A percentile compares a stretch with the other conserved stretches of the same genome.
phyloP scores from a whole-genome alignment of 2,329 filamentous ascomycete genomes.

The Trichoderma atroviride region DNA sequence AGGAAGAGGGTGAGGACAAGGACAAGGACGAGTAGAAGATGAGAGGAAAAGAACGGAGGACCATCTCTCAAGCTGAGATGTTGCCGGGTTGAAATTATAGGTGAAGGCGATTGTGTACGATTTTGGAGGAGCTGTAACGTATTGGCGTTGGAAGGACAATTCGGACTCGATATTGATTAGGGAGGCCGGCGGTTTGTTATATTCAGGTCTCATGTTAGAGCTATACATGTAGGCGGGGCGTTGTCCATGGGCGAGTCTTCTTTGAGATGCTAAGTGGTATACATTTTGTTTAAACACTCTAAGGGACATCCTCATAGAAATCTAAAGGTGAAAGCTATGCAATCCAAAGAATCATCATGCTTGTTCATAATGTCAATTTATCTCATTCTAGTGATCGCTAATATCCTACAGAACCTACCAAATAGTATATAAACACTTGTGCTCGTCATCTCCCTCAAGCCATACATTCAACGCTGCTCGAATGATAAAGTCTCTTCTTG shows the following conservation, averaged over 20 bases:
- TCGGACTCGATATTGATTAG: background rate
- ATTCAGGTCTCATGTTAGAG: background rate
- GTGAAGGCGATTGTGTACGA: background rate
- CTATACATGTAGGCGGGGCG: conserved; percentile 7
- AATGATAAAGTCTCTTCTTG: background rate
- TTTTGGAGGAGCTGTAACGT: conserved; percentile 8
- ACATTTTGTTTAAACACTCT: background rate
- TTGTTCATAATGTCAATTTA: background rate
- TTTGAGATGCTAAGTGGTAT: background rate
- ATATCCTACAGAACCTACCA: background rate
- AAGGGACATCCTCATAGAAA: background rate
- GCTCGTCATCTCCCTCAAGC: background rate
- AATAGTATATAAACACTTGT: background rate
- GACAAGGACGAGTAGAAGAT: conserved; percentile 31
- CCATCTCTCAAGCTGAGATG: background rate
- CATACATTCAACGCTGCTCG: background rate
- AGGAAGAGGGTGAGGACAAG: conserved; percentile 42
- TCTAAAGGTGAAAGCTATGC: background rate
- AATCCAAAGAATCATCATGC: background rate
- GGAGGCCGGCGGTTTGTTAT: background rate
- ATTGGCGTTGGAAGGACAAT: conserved; percentile 6
- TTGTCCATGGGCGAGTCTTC: background rate
- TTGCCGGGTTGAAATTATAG: background rate
- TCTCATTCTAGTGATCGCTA: conserved; percentile 5
- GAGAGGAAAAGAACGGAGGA: conserved; percentile 24